Conservation (phyloP, 139 green algal species). For the Yamagishiella unicocca region DNA sequence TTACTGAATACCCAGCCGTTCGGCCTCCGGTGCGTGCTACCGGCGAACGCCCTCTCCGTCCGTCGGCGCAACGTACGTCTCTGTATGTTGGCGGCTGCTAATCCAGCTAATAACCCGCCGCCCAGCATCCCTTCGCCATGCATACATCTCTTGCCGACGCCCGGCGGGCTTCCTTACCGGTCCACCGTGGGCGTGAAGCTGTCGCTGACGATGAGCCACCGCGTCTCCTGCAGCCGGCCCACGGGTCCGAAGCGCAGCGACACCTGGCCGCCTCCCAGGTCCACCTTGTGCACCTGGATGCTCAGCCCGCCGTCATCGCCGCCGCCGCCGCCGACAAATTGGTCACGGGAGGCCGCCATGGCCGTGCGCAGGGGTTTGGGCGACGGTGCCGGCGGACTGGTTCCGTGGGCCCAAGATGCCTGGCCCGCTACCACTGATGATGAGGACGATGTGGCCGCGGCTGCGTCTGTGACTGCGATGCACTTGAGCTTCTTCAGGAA, state of each 20-base stretch:
- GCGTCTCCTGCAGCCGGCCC: not conserved
- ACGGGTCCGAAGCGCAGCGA: conserved; percentile 5
- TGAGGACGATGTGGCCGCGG: not conserved
- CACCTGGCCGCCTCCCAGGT: conserved; percentile 26
- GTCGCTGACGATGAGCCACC: conserved; percentile 34
- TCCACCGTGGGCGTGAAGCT: conserved; percentile 17
- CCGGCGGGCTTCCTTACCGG: not conserved
- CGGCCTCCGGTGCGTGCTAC: no score
- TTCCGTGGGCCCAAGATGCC: no score
- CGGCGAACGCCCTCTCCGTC: no score
- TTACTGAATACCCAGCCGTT: no score
- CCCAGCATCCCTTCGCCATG: not conserved
- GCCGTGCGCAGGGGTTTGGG: no score
- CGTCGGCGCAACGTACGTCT: no score
- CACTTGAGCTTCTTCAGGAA: conserved; percentile 59
- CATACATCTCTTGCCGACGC: no score
- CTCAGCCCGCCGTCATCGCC: not conserved
- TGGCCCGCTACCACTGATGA: no score
- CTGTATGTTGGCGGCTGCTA: no score
- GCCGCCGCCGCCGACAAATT: not conserved
- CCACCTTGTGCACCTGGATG: conserved; percentile 13
- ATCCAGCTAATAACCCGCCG: no score
- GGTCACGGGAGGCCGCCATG: not conserved
- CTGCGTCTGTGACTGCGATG: conserved; percentile 46
- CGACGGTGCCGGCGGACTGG: no score